A percentile compares a stretch with the other conserved stretches of the same genome.
Conservation (phyloP, 2,329 filamentous ascomycete species). For the Diaporthe sp. region DNA sequence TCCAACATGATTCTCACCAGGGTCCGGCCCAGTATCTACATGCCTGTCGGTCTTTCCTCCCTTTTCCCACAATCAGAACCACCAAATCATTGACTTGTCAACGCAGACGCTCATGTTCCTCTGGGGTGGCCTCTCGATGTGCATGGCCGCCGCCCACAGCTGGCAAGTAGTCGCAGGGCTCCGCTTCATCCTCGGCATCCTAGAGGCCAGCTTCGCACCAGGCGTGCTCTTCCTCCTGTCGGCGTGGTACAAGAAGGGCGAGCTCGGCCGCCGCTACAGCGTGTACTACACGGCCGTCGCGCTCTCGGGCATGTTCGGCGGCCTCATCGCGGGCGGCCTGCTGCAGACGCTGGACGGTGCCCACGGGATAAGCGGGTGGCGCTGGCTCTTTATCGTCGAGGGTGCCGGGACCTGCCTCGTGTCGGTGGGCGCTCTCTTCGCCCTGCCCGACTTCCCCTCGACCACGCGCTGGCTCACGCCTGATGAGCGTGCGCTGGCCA, state of each 20-base stretch:
- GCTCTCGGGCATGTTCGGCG: conserved; percentile 57
- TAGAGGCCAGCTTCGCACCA: conserved; percentile 69
- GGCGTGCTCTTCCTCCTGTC: conserved; percentile 71
- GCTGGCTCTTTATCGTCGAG: conserved; percentile 37
- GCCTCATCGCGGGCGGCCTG: conserved; percentile 66
- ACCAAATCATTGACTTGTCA: neutral
- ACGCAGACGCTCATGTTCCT: conserved; percentile 50
- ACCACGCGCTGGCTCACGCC: conserved; percentile 37
- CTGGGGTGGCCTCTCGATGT: conserved; percentile 56
- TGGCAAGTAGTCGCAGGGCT: conserved; percentile 46
- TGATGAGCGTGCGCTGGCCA: conserved; percentile 65
- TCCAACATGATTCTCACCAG: conserved; percentile 61
- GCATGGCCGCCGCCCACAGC: conserved; percentile 55
- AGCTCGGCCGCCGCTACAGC: conserved; percentile 32
- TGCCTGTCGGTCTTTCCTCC: conserved; percentile 45
- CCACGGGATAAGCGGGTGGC: conserved; percentile 22
- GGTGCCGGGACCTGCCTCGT: conserved; percentile 28
- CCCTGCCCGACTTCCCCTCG: conserved; percentile 34
- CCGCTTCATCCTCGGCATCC: conserved; percentile 65
- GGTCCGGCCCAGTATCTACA: conserved; percentile 55
- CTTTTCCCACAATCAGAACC: accelerated
- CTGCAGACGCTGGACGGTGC: conserved; percentile 44
- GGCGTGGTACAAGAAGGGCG: conserved; percentile 69
- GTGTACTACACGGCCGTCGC: conserved; percentile 42
- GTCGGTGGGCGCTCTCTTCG: conserved; percentile 14